Conservation (phyloP, 2,329 filamentous ascomycete species). For the Pseudogymnoascus sp. region DNA sequence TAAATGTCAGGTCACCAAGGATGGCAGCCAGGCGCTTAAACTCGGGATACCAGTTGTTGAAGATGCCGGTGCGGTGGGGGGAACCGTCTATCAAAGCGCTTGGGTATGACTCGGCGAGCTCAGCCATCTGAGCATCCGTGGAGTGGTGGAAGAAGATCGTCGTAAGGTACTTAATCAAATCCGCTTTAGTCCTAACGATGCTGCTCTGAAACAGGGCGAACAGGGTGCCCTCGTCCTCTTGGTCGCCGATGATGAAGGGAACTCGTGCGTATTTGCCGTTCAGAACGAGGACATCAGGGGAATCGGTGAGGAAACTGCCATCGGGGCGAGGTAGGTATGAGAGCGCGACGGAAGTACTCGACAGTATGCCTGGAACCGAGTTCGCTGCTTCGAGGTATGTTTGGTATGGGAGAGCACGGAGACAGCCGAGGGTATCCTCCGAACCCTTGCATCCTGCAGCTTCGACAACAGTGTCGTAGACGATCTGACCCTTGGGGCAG, state of each 20-base stretch:
- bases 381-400: slow-evolving; percentile 57
- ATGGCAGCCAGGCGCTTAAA: slow-evolving; percentile 71
- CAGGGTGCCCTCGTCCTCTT: slow-evolving; percentile 73
- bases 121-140: slow-evolving; percentile 40
- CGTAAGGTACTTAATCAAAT: slow-evolving; percentile 54
- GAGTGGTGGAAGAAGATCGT: slow-evolving; percentile 52
- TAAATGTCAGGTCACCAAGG: slow-evolving; percentile 68
- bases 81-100: slow-evolving; percentile 47
- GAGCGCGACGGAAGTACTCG: slow-evolving; percentile 59
- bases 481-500: slow-evolving; percentile 52
- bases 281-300: slow-evolving; percentile 49
- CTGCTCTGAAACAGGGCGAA: slow-evolving; percentile 57
- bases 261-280: slow-evolving; percentile 48
- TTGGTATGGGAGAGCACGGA: slow-evolving; percentile 52
- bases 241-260: slow-evolving; percentile 60
- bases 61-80: slow-evolving; percentile 58
- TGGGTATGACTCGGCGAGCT: slow-evolving; percentile 55
- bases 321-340: slow-evolving; percentile 70
- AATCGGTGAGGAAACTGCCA: slow-evolving; percentile 50
- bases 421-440: slow-evolving; percentile 53
- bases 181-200: slow-evolving; percentile 49
- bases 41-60: slow-evolving; percentile 67
- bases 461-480: slow-evolving; percentile 54
- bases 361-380: slow-evolving; percentile 58
- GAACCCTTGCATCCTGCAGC: slow-evolving; percentile 52